These are phyloP conservation scores for Cymbidium sinense DNA, from an alignment of 106 monocot species.

Conservation along the genomic window DNA sequence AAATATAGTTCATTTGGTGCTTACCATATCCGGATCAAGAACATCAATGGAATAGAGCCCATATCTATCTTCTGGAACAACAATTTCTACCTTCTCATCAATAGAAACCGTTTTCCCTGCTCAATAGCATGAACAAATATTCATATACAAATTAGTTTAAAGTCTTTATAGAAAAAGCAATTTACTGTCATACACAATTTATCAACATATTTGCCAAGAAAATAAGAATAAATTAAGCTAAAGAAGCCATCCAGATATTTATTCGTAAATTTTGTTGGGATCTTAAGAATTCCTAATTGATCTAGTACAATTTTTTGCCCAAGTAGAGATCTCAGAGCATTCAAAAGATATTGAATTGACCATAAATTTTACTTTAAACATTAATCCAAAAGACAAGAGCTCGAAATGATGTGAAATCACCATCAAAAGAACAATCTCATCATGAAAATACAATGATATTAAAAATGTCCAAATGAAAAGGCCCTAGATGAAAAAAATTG, in stretches of 20 bases:
- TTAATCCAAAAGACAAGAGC: background rate
- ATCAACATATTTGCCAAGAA: background rate
- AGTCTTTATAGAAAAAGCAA: background rate
- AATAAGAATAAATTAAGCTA: background rate
- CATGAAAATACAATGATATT: too few relatives aligned
- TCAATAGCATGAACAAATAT: constrained; percentile 10
- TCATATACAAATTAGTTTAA: constrained; percentile 5
- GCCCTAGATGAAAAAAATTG: too few relatives aligned
- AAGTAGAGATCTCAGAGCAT: background rate
- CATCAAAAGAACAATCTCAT: background rate
- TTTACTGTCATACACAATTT: background rate
- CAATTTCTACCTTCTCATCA: constrained; percentile 60
- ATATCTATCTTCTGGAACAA: constrained; percentile 91
- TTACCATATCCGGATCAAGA: constrained; percentile 90
- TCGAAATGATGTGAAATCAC: background rate
- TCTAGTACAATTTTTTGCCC: background rate
- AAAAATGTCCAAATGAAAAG: too few relatives aligned
- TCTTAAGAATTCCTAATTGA: background rate
- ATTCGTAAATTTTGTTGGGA: background rate
- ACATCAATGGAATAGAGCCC: constrained; percentile 85
- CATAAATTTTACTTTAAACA: too few relatives aligned
- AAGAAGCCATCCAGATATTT: background rate
- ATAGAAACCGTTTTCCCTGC: constrained; percentile 82
- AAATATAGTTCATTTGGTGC: background rate
- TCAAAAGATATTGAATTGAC: background rate